These are phyloP conservation scores for Kodamaea sp. DNA, from an alignment of 1,139 yeast genomes.

Conservation along the genomic window DNA sequence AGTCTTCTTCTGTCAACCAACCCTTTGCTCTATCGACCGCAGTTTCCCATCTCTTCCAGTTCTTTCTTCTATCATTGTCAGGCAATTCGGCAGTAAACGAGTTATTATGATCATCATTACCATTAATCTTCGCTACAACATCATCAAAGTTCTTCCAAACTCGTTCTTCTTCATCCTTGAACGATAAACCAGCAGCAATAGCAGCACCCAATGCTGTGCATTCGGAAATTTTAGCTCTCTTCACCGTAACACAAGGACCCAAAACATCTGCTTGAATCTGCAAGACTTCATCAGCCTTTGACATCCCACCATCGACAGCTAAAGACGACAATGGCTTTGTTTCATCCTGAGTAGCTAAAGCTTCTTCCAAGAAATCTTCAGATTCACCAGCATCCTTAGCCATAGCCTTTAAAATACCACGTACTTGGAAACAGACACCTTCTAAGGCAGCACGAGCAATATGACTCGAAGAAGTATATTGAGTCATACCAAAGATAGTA, in stretches of 20 bases:
- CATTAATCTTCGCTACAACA: conserved; percentile 36
- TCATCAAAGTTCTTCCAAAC: conserved; percentile 78
- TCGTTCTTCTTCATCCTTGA: conserved; percentile 53
- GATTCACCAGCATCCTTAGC: conserved; percentile 70
- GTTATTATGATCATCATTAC: conserved; percentile 36
- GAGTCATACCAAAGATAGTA: conserved; percentile 88
- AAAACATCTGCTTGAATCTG: conserved; percentile 91
- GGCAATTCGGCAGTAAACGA: conserved; percentile 56
- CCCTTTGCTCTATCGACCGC: conserved; percentile 76
- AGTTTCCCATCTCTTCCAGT: conserved; percentile 76
- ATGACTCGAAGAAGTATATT: conserved; percentile 81
- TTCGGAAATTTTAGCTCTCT: conserved; percentile 78
- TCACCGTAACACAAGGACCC: conserved; percentile 80
- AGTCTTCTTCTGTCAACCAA: conserved; percentile 57
- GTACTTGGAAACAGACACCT: conserved; percentile 91
- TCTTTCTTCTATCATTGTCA: conserved; percentile 57
- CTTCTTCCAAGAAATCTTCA: conserved; percentile 44
- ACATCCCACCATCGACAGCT: conserved; percentile 95
- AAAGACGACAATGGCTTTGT: conserved; percentile 49
- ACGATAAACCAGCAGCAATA: conserved; percentile 86
- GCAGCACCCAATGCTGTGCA: conserved; percentile 97
- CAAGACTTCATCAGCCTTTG: conserved; percentile 86
- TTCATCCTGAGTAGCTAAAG: conserved; percentile 41
- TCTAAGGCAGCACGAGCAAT: conserved; percentile 92
- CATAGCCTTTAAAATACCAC: conserved; percentile 91